Base-by-base conservation (phyloP, 257 asterid species). In the Nicotiana obtusifolia region DNA sequence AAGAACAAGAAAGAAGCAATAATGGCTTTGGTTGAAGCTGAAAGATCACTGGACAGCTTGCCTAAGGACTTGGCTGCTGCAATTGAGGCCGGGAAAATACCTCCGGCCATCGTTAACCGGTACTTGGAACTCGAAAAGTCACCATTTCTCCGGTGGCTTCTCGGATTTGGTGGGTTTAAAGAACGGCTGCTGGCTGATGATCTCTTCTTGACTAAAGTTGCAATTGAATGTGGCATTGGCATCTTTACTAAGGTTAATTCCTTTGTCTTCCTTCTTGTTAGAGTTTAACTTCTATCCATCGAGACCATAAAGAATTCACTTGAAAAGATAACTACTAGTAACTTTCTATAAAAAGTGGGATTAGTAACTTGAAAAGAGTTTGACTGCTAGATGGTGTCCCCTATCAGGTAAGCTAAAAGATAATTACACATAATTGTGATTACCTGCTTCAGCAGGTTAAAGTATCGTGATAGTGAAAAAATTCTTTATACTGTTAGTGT, bases 151-250 rank as follows among this genome's bases (percentile, higher is more conserved):
- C 64, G 90, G 2, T 95, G 98, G 99, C 37, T 95, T 90, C 93
- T 95, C 65, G 82, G 64, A 37, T 93, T 95, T 71, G 95, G 92
- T 41, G 99, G 98, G 54, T 95, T 95, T 68, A 95, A 91, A 88
- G 99, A 95, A 69, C 90, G 99, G 82, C 85, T 95, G 89, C 90
- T 95, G 20, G 99, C 96, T 3, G 99, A 93, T 86, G 99, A 95
- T 89, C 97, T 95, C 47, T 95, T 95, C 93, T 83, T 95, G 91
- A 92, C 99, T 81, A 95, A 95, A 88, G 98, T 95, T 86, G 99
- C 83, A n/a, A 95, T 93, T 75, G 99, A 95, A 81, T 95, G 99
- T 83, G 99, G 99, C 59, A 95, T 95, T 83, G 99, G 98, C 73
- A 83, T 93, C 86, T 95, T 95, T 73, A 95, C 98, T 44, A 95